Evolutionary conservation across 2,329 filamentous ascomycete species (phyloP).

Genomic region (Rhinocladiella mackenziei): DNA sequence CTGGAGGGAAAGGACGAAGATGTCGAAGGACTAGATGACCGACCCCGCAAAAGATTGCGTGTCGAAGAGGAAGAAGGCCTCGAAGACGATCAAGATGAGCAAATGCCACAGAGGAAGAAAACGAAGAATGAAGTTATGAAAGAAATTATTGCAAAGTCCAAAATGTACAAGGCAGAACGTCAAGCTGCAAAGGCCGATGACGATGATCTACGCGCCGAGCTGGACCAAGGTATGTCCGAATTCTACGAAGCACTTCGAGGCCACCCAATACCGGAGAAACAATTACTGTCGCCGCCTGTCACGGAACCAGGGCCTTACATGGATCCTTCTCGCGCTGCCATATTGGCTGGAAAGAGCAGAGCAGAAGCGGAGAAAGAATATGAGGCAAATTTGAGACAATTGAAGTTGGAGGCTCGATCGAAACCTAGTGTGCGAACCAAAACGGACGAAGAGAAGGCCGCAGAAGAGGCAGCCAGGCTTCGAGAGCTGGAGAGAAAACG

Average conservation of each 20-base stretch:
- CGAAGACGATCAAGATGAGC: constrained; percentile 41
- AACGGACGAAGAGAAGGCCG: constrained; percentile 79
- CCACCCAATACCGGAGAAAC: constrained; percentile 51
- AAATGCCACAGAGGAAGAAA: constrained; percentile 80
- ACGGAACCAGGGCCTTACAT: constrained; percentile 47
- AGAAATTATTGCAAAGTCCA: constrained; percentile 95
- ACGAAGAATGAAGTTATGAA: constrained; percentile 96
- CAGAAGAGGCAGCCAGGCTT: constrained; percentile 71
- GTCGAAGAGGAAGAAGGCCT: constrained; percentile 46
- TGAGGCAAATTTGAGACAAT: constrained; percentile 73
- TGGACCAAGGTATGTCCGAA: constrained; percentile 77
- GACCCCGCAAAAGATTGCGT: constrained; percentile 48
- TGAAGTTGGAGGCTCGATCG: constrained; percentile 79
- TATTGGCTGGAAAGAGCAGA: constrained; percentile 59
- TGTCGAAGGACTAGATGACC: constrained; percentile 37
- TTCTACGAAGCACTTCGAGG: constrained; percentile 68
- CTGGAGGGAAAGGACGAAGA: constrained; percentile 42
- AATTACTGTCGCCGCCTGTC: constrained; percentile 46
- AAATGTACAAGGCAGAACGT: constrained; percentile 88
- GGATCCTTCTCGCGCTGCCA: constrained; percentile 60
- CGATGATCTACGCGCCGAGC: constrained; percentile 74
- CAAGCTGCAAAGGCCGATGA: constrained; percentile 92
- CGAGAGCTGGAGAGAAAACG: constrained; percentile 69
- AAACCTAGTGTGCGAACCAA: constrained; percentile 83
- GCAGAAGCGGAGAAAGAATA: constrained; percentile 78